Evolutionary conservation across 2,329 filamentous ascomycete genomes (phyloP).

Genomic region (Aschersonia sp.): DNA sequence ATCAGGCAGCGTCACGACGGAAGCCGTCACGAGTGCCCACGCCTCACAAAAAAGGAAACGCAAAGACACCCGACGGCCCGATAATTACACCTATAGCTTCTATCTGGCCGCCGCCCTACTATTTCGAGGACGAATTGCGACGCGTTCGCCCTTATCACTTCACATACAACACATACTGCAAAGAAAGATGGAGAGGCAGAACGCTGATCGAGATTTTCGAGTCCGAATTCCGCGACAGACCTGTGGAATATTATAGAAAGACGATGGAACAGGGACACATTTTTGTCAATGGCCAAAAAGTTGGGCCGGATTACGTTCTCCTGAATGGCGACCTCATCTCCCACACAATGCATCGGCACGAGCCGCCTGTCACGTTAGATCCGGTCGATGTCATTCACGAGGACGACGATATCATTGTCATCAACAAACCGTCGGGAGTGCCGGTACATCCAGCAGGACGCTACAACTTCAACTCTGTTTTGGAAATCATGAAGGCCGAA

Average conservation of each 20-base stretch:
- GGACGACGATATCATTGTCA: constrained; percentile 84
- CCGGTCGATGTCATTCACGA: constrained; percentile 77
- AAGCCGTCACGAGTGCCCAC: not conserved
- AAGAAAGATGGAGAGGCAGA: constrained; percentile 79
- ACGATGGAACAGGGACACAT: constrained; percentile 73
- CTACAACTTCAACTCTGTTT: constrained; percentile 88
- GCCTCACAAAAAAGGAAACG: not conserved
- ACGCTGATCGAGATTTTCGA: constrained; percentile 76
- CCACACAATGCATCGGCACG: constrained; percentile 88
- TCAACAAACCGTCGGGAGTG: constrained; percentile 90
- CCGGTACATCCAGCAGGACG: constrained; percentile 91
- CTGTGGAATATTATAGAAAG: constrained; percentile 71
- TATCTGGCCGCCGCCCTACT: constrained; percentile 53
- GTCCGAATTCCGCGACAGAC: constrained; percentile 81
- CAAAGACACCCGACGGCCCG: not conserved
- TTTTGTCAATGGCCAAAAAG: constrained; percentile 59
- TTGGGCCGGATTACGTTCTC: constrained; percentile 54
- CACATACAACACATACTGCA: constrained; percentile 91
- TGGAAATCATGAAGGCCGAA: constrained; percentile 84
- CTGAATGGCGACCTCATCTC: constrained; percentile 85
- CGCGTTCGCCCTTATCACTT: constrained; percentile 78
- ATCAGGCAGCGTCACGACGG: constrained; percentile 1
- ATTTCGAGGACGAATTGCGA: constrained; percentile 68
- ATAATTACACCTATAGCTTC: constrained; percentile 1
- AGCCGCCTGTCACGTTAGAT: constrained; percentile 76